These are phyloP conservation scores for Pseudocohnilembus persalinus DNA, from an alignment of 169 alveolate species.

Conservation along the genomic window DNA sequence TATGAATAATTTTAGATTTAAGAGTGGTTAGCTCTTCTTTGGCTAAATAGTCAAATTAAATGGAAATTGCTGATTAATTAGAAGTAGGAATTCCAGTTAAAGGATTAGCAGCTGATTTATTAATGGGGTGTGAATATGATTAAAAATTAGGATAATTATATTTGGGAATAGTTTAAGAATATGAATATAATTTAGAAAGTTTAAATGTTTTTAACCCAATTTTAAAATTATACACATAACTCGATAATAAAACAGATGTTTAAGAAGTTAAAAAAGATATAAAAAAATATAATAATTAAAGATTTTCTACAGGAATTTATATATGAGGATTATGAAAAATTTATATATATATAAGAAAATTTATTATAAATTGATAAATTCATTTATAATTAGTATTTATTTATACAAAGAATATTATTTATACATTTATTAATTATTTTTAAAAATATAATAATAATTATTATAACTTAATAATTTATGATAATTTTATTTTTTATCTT, in stretches of 20 bases:
- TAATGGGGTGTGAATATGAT: not conserved
- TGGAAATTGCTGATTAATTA: not conserved
- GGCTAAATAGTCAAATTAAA: not conserved
- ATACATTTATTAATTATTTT: too few relatives aligned
- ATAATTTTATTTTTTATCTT: too few relatives aligned
- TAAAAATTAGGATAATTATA: not conserved
- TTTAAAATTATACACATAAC: too few relatives aligned
- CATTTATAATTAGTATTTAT: not conserved
- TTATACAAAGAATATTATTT: too few relatives aligned
- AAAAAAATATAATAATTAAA: too few relatives aligned
- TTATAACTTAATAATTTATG: too few relatives aligned
- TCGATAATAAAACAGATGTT: not conserved
- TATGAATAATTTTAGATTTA: not conserved
- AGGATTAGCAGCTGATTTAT: not conserved
- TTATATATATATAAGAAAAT: too few relatives aligned
- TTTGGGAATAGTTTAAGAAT: not conserved
- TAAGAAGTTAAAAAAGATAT: not conserved
- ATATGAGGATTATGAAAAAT: not conserved
- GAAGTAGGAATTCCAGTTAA: not conserved
- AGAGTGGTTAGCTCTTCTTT: not conserved
- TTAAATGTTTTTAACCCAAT: not conserved
- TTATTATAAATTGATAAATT: too few relatives aligned
- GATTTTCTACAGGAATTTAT: not conserved
- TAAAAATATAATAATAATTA: too few relatives aligned
- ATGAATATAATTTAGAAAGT: not conserved